Conservation (phyloP, 1,284 basidiomycete species). For the Cutaneotrichosporon sp. region DNA sequence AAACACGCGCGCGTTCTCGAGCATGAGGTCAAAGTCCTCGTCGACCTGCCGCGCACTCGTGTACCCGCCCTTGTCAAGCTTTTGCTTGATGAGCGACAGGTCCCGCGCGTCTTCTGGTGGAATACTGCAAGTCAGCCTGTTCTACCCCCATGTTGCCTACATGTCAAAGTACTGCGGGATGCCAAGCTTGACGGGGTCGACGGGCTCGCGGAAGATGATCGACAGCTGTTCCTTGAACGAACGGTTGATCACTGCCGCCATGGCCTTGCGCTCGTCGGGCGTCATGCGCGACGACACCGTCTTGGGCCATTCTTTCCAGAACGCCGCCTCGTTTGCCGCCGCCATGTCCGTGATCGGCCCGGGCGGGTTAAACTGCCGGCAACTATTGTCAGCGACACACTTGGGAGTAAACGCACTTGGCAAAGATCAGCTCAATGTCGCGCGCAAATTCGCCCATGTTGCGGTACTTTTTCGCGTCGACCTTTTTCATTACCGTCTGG, state of each 20-base stretch:
- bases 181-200: slow-evolving; percentile 39
- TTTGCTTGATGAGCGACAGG: slow-evolving; percentile 71
- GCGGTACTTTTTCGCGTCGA: slow-evolving; percentile 59
- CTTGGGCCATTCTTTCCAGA: slow-evolving; percentile 83
- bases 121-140: slow-evolving; percentile 55
- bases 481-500: slow-evolving; percentile 70
- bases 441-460: slow-evolving; percentile 75
- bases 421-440: slow-evolving; percentile 79
- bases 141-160: slow-evolving; percentile 63
- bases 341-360: slow-evolving; percentile 61
- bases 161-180: slow-evolving; percentile 45
- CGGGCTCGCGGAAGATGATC: slow-evolving; percentile 73
- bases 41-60: slow-evolving; percentile 36
- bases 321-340: slow-evolving; percentile 65
- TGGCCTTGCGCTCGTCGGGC: slow-evolving; percentile 71
- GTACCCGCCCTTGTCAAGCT: slow-evolving; percentile 57
- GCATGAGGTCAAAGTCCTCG: slow-evolving; percentile 43
- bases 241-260: slow-evolving; percentile 66
- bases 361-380: slow-evolving; percentile 79
- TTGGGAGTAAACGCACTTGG: slow-evolving; percentile 55
- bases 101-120: slow-evolving; percentile 71
- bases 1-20: slow-evolving; percentile 44
- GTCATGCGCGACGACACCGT: slow-evolving; percentile 67
- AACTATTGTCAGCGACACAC: slow-evolving; percentile 39
- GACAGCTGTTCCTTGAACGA: slow-evolving; percentile 68